Conservation (phyloP, 2,329 filamentous ascomycete species). For the Thermoascus crustaceus region DNA sequence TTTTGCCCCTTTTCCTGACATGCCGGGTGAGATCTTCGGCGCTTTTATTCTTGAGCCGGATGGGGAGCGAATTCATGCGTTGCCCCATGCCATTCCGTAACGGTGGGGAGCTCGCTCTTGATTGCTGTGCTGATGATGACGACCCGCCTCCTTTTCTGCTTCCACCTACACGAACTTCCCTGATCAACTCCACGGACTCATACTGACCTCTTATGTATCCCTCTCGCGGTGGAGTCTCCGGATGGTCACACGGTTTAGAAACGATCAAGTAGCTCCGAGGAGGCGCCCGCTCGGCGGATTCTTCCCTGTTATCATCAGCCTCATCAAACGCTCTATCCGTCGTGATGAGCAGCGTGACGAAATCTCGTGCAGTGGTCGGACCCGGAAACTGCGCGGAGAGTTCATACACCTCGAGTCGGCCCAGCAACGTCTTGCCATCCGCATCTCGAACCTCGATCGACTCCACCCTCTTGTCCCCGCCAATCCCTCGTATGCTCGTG, state of each 20-base stretch:
- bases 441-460: slow-evolving; percentile 42
- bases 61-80: not conserved
- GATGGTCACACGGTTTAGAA: slow-evolving; percentile 74
- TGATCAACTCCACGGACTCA: slow-evolving; percentile 84
- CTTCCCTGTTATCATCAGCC: slow-evolving; percentile 11
- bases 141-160: slow-evolving; percentile 9
- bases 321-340: slow-evolving; percentile 41
- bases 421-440: slow-evolving; percentile 12
- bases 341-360: slow-evolving; percentile 69
- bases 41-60: slow-evolving; percentile 8
- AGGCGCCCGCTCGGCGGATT: slow-evolving; percentile 16
- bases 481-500: slow-evolving; percentile 75
- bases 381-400: slow-evolving; percentile 85
- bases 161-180: slow-evolving; percentile 57
- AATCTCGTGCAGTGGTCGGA: slow-evolving; percentile 79
- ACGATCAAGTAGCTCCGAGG: slow-evolving; percentile 76
- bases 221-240: slow-evolving; percentile 58
- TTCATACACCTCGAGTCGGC: slow-evolving; percentile 58
- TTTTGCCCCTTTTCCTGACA: slow-evolving; percentile 29
- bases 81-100: not conserved
- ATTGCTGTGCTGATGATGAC: no score
- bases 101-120: slow-evolving; percentile 7
- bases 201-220: slow-evolving; percentile 80
- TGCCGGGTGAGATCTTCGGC: slow-evolving; percentile 12
- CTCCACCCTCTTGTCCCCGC: slow-evolving; percentile 68